A percentile compares a stretch with the other conserved stretches of the same genome.
Conservation (phyloP, 1,284 basidiomycete genomes). For the Fomitopsis betulina region DNA sequence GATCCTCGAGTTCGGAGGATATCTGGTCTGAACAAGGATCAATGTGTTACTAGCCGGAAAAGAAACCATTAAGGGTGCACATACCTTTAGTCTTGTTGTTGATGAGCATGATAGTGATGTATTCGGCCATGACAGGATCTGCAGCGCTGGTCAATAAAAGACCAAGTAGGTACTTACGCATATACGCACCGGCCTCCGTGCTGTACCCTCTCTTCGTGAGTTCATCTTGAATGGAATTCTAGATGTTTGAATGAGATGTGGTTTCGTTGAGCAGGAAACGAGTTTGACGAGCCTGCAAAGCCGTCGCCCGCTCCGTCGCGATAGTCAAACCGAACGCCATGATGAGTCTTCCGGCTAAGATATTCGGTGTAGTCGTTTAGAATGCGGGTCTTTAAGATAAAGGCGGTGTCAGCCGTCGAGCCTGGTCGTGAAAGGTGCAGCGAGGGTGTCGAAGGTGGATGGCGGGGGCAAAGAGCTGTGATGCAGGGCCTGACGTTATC, state of each 20-base stretch:
- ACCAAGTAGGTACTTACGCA: neutral
- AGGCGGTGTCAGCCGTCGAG: neutral
- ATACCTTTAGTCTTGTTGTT: constrained; percentile 81
- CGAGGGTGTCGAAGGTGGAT: neutral
- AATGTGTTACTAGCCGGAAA: constrained; percentile 11
- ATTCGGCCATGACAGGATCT: constrained; percentile 90
- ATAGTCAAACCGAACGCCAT: constrained; percentile 78
- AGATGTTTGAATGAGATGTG: constrained; percentile 12
- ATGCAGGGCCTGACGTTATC: neutral
- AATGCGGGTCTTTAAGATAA: neutral
- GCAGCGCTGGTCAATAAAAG: constrained; percentile 1
- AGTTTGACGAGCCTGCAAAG: constrained; percentile 53
- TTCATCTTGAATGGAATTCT: constrained; percentile 82
- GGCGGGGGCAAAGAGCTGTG: neutral
- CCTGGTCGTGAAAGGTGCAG: neutral
- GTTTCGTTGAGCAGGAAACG: neutral
- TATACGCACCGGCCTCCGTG: constrained; percentile 63
- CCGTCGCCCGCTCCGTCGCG: constrained; percentile 70
- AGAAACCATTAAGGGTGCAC: constrained; percentile 20
- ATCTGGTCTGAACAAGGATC: constrained; percentile 61
- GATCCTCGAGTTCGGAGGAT: constrained; percentile 73
- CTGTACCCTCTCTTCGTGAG: constrained; percentile 74
- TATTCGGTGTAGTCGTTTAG: neutral
- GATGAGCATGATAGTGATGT: constrained; percentile 89
- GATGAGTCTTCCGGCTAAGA: neutral